These are phyloP conservation scores for Emiliania huxleyi DNA, from an alignment of 78 protist genomes.

Conservation along the genomic window DNA sequence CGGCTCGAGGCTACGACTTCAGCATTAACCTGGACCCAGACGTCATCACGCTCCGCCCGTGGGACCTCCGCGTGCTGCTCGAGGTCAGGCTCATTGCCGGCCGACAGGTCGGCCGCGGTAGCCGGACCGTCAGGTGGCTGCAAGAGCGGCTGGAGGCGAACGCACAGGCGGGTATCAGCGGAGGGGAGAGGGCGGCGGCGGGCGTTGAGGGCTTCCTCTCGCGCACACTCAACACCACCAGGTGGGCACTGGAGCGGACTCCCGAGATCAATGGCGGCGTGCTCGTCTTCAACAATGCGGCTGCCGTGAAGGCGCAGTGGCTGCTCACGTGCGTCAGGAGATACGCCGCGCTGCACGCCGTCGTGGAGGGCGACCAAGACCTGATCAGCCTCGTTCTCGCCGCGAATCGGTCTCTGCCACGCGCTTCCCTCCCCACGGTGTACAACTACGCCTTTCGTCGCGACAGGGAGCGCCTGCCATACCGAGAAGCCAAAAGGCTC, in stretches of 20 bases:
- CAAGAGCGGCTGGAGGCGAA: not conserved
- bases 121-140: not conserved
- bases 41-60: not conserved
- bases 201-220: not conserved
- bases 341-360: not conserved
- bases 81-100: not conserved
- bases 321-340: not conserved
- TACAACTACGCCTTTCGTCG: conserved; percentile 7
- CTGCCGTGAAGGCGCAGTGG: not conserved
- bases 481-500: not conserved
- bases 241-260: not conserved
- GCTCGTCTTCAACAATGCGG: not conserved
- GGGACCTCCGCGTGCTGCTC: not conserved
- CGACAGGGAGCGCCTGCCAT: not conserved
- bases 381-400: not conserved
- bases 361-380: not conserved
- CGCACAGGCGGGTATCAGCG: not conserved
- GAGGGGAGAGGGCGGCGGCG: not conserved
- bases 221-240: not conserved
- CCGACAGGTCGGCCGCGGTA: not conserved
- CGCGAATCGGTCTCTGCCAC: not conserved
- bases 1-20: not conserved
- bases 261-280: conserved; percentile 10
- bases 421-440: not conserved
- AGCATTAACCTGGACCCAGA: not conserved